phyloP scores from a whole-genome alignment of 2,329 filamentous ascomycete genomes.

The Rhynchosporium agropyri region DNA sequence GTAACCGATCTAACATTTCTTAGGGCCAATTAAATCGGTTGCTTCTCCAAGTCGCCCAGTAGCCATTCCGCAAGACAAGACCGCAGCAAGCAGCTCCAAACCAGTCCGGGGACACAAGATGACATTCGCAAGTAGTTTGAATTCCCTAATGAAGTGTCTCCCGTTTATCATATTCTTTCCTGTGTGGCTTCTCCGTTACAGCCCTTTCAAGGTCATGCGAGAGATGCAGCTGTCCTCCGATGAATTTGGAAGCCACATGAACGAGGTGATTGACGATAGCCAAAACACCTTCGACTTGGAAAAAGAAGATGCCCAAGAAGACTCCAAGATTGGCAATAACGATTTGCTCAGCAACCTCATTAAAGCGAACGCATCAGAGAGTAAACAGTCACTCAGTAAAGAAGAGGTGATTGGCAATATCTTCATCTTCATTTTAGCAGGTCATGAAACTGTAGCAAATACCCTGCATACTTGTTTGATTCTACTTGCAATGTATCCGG shows the following conservation, averaged over 20 bases:
- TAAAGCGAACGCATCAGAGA: constrained; percentile 28
- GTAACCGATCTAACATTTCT: not conserved
- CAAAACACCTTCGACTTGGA: not conserved
- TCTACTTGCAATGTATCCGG: constrained; percentile 64
- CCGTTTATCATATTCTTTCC: constrained; percentile 22
- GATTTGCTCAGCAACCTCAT: constrained; percentile 40
- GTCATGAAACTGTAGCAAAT: constrained; percentile 78
- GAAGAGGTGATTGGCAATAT: constrained; percentile 72
- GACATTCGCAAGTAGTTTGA: constrained; percentile 24
- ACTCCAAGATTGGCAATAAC: constrained; percentile 32
- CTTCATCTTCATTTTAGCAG: constrained; percentile 67
- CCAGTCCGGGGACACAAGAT: constrained; percentile 12
- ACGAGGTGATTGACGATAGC: constrained; percentile 26
- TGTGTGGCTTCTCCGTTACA: constrained; percentile 20
- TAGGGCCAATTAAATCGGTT: constrained; percentile 27
- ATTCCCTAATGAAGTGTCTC: constrained; percentile 24
- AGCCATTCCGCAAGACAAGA: not conserved
- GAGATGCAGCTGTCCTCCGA: constrained; percentile 18
- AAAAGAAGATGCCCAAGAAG: not conserved
- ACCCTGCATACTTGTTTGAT: constrained; percentile 69
- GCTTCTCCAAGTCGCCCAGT: constrained; percentile 8
- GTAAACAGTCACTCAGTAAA: constrained; percentile 47
- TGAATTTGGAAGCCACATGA: constrained; percentile 28
- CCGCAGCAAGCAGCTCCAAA: not conserved
- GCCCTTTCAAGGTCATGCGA: constrained; percentile 16